Base-by-base conservation (phyloP, 2,329 filamentous ascomycete species). In the Nothophaeocryptopus gaeumannii region DNA sequence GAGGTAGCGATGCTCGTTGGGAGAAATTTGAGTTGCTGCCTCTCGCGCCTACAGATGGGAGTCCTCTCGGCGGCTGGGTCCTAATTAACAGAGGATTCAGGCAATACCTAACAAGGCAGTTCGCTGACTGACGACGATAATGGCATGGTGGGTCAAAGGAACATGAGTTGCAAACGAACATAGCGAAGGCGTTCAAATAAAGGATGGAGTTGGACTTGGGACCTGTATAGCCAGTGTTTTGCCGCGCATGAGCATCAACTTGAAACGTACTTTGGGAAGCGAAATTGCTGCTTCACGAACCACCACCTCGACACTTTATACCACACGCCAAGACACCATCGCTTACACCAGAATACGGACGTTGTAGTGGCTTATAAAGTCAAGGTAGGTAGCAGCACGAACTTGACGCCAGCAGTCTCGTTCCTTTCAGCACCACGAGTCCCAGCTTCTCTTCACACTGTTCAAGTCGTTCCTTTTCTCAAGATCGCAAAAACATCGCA, bases 1-100 rank as follows among this genome's bases (percentile, higher is more conserved):
- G 67, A 14, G 67, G 67, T 3, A 59, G 55, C 29, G 64, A 69
- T 52, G 58, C 64, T 5, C 55, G 62, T 11, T 70, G 67, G 67
- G 66, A 70, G 45, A 53, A 56, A 35, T 69, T 70, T 47, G 62
- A 66, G 30, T 31, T 70, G 8, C 34, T 60, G 20, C 62, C 59
- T 16, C 42, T 45, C 8, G 36, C 39, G 8, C 30, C 49, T 26
- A 26, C 37, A 15, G 55, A 54, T n/a, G 48, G 50, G 26, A 40
- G 20, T n/a, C 35, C 35, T 12, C 10, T 39, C 39, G 13, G 56
- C 46, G 35, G 57, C 15, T 64, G 65, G 62, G 52, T 20, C 13
- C 45, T 70, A 47, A 51, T 59, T 7, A 62, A 62, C 35, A 50
- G 52, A 34, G 67, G 67, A 2, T 69, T 64, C 45, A 60, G 67